phyloP scores from a whole-genome alignment of 192 early-diverging fungal genomes.

The Physocladia obscura region DNA sequence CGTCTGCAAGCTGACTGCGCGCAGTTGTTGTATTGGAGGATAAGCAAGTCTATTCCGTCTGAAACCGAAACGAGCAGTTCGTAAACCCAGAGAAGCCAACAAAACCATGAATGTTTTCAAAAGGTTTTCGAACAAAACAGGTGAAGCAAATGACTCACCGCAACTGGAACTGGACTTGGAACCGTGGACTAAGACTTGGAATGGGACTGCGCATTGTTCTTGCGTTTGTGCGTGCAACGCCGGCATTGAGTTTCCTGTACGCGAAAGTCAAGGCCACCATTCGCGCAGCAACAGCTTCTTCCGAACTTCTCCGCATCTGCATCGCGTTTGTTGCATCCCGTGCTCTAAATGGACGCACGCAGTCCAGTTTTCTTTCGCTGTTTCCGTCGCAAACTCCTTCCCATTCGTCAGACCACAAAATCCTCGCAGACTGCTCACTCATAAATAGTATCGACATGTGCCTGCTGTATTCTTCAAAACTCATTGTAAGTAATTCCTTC shows the following conservation, averaged over 20 bases:
- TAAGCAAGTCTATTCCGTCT: too few species aligned
- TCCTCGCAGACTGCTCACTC: not conserved
- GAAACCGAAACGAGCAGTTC: too few species aligned
- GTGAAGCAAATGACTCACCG: too few species aligned
- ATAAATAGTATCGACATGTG: not conserved
- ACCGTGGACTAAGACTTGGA: too few species aligned
- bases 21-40: too few species aligned
- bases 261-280: not conserved
- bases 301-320: conserved; percentile 4
- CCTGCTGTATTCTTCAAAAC: conserved; percentile 8
- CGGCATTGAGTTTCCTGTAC: not conserved
- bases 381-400: not conserved
- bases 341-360: not conserved
- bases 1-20: too few species aligned
- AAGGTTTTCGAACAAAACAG: too few species aligned
- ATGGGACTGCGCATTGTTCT: too few species aligned
- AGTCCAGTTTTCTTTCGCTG: not conserved
- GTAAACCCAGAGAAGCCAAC: too few species aligned
- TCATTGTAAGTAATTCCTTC: not conserved
- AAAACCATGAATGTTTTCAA: too few species aligned
- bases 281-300: not conserved
- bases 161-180: too few species aligned
- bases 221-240: too few species aligned
- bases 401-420: not conserved
- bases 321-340: not conserved